phyloP scores from a whole-genome alignment of 148 eudicot genomes.

The Polygonum aviculare region DNA sequence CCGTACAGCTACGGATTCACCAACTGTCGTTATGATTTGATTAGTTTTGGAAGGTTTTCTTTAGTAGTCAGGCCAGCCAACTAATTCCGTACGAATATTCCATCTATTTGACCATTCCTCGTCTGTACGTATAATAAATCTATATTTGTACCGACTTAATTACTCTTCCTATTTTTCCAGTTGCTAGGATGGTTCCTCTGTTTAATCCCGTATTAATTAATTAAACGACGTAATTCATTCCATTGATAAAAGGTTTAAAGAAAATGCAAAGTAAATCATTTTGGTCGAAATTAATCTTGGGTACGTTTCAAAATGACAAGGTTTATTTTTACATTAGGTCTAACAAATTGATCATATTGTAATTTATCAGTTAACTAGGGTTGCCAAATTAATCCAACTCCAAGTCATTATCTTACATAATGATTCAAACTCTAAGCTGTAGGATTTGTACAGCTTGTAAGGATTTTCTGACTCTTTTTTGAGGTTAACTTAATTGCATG shows the following conservation, averaged over 20 bases:
- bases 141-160: not conserved
- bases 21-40: not conserved
- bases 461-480: not conserved
- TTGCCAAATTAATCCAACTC: too few species aligned
- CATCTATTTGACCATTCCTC: not conserved
- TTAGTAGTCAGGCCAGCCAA: not conserved
- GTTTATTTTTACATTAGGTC: too few species aligned
- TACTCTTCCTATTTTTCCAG: not conserved
- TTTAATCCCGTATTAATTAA: too few species aligned
- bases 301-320: too few species aligned
- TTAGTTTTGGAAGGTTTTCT: not conserved
- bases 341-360: too few species aligned
- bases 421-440: too few species aligned
- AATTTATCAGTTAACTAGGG: too few species aligned
- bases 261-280: too few species aligned
- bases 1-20: constrained; percentile 7
- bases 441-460: constrained; percentile 2
- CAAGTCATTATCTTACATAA: too few species aligned
- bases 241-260: too few species aligned
- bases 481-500: not conserved
- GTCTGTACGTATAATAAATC: not conserved
- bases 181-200: not conserved
- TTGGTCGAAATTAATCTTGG: too few species aligned
- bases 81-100: constrained; percentile 11
- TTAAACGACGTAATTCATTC: too few species aligned